These are phyloP conservation scores for Stephania cephalantha DNA, from an alignment of 164 flowering plant genomes.

Conservation along the genomic window DNA sequence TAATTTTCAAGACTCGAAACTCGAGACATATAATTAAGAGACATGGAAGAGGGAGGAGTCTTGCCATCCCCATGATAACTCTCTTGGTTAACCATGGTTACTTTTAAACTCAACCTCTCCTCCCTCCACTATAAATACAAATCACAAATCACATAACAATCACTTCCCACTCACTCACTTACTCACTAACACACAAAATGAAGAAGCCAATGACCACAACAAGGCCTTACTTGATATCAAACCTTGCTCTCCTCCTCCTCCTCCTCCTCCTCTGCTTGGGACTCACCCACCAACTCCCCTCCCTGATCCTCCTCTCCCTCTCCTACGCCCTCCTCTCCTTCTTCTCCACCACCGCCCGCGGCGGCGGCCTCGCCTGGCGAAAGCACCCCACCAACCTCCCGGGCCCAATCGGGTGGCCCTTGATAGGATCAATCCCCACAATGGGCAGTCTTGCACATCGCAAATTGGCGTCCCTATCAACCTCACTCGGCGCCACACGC, in stretches of 20 bases:
- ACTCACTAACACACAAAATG: background rate
- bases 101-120: background rate
- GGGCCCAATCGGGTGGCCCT: conserved; percentile 59
- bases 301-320: conserved; percentile 22
- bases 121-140: background rate
- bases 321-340: conserved; percentile 20
- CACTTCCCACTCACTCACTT: background rate
- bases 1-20: no score
- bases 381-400: conserved; percentile 21
- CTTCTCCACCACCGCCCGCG: conserved; percentile 37
- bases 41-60: no score
- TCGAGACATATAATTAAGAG: no score
- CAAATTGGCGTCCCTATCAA: conserved; percentile 37
- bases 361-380: conserved; percentile 64
- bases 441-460: conserved; percentile 59
- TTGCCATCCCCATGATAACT: no score
- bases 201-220: conserved; percentile 17
- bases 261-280: conserved; percentile 22
- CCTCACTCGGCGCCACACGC: conserved; percentile 30
- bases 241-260: conserved; percentile 8
- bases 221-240: conserved; percentile 14
- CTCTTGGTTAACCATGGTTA: background rate
- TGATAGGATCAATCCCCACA: conserved; percentile 41
- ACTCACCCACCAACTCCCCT: conserved; percentile 17
- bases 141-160: background rate